phyloP scores from a whole-genome alignment of 225 moss, liverwort and hornwort species.

The Marchantia polymorpha region DNA sequence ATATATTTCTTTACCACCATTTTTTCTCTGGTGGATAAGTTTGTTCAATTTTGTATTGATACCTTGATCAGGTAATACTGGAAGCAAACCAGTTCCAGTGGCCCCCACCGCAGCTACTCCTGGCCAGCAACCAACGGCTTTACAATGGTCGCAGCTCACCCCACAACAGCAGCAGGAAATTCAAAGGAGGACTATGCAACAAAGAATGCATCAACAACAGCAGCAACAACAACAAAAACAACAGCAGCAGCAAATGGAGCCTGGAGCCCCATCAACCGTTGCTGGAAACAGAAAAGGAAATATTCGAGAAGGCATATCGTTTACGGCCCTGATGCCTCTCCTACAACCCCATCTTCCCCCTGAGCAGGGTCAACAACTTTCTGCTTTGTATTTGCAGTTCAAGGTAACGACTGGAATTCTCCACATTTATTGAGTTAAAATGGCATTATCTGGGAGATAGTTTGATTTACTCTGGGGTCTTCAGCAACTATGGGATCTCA shows the following conservation, averaged over 20 bases:
- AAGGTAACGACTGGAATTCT: conserved; percentile 42
- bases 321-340: conserved; percentile 92
- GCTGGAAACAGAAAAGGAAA: conserved; percentile 37
- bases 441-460: too few relatives aligned
- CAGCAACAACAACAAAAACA: conserved; percentile 23
- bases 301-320: conserved; percentile 86
- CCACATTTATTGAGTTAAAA: too few relatives aligned
- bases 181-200: conserved; percentile 25
- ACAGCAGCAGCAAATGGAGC: conserved; percentile 42
- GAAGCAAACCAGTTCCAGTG: conserved; percentile 25
- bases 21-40: neutral
- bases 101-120: conserved; percentile 1
- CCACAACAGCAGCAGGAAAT: conserved; percentile 36
- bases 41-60: neutral
- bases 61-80: conserved; percentile 16
- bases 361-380: conserved; percentile 68
- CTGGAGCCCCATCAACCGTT: conserved; percentile 35
- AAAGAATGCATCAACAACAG: conserved; percentile 33
- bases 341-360: conserved; percentile 92
- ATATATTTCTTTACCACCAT: neutral
- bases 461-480: too few relatives aligned
- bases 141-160: conserved; percentile 34
- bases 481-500: too few relatives aligned
- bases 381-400: conserved; percentile 69
- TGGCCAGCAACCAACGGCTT: conserved; percentile 39